phyloP scores from a whole-genome alignment of 2,329 filamentous ascomycete species.

The Neoarthrinium moseri region DNA sequence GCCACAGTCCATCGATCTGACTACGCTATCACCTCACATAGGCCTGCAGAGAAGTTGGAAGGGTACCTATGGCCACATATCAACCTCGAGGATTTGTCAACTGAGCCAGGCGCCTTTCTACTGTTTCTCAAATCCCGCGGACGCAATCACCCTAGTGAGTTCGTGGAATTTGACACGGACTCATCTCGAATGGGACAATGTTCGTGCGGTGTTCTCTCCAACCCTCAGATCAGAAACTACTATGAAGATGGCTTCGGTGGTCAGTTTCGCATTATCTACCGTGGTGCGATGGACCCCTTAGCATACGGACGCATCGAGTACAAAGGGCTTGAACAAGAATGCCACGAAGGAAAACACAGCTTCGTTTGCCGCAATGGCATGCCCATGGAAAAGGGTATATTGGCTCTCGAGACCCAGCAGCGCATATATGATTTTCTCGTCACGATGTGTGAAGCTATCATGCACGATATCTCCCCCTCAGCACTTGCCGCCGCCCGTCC shows the following conservation, averaged over 20 bases:
- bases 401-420: slow-evolving; percentile 50
- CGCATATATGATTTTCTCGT: slow-evolving; percentile 47
- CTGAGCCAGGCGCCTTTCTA: slow-evolving; percentile 38
- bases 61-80: slow-evolving; percentile 50
- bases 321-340: slow-evolving; percentile 37
- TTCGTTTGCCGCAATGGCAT: neutral
- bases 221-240: neutral
- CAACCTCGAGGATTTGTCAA: slow-evolving; percentile 53
- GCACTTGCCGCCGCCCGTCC: slow-evolving; percentile 29
- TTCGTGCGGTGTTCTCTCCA: neutral
- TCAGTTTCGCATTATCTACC: slow-evolving; percentile 29
- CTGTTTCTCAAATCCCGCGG: slow-evolving; percentile 53
- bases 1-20: slow-evolving; percentile 49
- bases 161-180: slow-evolving; percentile 43
- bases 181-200: slow-evolving; percentile 27
- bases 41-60: slow-evolving; percentile 9
- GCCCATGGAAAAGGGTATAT: neutral
- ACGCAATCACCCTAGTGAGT: slow-evolving; percentile 41
- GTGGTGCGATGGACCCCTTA: slow-evolving; percentile 22
- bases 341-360: neutral
- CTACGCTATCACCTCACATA: slow-evolving; percentile 33
- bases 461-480: slow-evolving; percentile 50
- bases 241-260: slow-evolving; percentile 14
- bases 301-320: slow-evolving; percentile 41
- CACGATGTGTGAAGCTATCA: slow-evolving; percentile 41